Conservation (phyloP, 306 rosid species). For the Vicia faba region DNA sequence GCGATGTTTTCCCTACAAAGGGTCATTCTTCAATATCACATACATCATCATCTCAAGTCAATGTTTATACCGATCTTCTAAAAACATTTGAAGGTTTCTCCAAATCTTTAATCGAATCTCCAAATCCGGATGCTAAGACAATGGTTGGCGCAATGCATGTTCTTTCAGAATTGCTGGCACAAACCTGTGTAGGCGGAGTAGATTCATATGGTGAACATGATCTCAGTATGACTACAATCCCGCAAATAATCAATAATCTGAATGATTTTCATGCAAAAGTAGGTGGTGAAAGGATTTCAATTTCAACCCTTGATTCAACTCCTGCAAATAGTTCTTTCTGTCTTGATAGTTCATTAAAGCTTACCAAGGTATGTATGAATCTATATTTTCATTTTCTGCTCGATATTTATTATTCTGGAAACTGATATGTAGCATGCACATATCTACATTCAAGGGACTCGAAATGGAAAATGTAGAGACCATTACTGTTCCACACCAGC, state of each 20-base stretch:
- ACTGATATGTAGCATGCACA: constrained; percentile 37
- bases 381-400: constrained; percentile 15
- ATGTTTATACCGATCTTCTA: constrained; percentile 35
- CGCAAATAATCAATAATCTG: constrained; percentile 54
- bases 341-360: constrained; percentile 43
- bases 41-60: constrained; percentile 38
- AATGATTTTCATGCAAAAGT: constrained; percentile 39
- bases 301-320: constrained; percentile 40
- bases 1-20: constrained; percentile 33
- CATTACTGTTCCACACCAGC: constrained; percentile 34
- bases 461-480: constrained; percentile 43
- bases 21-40: constrained; percentile 28
- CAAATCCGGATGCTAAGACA: constrained; percentile 44
- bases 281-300: constrained; percentile 38
- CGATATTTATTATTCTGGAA: constrained; percentile 27
- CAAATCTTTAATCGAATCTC: constrained; percentile 48
- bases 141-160: constrained; percentile 51
- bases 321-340: constrained; percentile 37
- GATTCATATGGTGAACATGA: constrained; percentile 45
- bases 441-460: constrained; percentile 46
- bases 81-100: constrained; percentile 45
- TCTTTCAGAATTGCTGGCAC: constrained; percentile 63
- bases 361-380: constrained; percentile 50
- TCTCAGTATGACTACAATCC: constrained; percentile 41
- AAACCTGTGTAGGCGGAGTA: constrained; percentile 40